These are phyloP conservation scores for Lachnellula cervina DNA, from an alignment of 2,329 filamentous ascomycete genomes.

Conservation along the genomic window DNA sequence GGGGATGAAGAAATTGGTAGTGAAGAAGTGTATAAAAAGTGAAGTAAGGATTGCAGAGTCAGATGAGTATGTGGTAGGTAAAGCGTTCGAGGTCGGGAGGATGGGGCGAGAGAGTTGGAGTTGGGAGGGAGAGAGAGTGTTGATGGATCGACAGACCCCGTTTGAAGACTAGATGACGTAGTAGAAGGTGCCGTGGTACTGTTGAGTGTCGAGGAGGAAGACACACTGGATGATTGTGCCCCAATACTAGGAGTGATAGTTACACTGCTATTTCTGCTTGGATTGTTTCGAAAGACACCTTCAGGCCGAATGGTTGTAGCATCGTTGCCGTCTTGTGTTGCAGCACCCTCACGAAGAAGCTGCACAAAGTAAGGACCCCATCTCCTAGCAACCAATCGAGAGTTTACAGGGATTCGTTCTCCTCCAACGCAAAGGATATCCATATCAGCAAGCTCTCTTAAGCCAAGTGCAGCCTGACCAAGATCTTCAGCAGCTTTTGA, in stretches of 20 bases:
- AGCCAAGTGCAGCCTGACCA: conserved; percentile 70
- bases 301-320: conserved; percentile 68
- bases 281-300: conserved; percentile 47
- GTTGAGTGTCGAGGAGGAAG: conserved; percentile 42
- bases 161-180: conserved; percentile 5
- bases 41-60: conserved; percentile 83
- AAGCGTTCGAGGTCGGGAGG: conserved; percentile 73
- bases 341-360: conserved; percentile 71
- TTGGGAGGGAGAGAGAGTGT: conserved; percentile 18
- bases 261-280: conserved; percentile 70
- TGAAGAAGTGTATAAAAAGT: conserved; percentile 90
- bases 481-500: conserved; percentile 78
- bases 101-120: conserved; percentile 51
- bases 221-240: conserved; percentile 42
- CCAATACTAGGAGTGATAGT: conserved; percentile 72
- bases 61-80: conserved; percentile 91
- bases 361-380: conserved; percentile 98
- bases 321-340: conserved; percentile 68
- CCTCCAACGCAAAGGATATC: conserved; percentile 89
- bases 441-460: conserved; percentile 93
- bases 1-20: conserved; percentile 71
- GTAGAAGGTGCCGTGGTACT: conserved; percentile 25
- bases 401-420: conserved; percentile 90
- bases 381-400: conserved; percentile 75
- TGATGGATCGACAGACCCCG: conserved; percentile 10